Evolutionary conservation across 192 early-diverging fungal species (phyloP), one percentile per base, ranked within the genome.

Genomic region (Chytriomyces confervae): DNA sequence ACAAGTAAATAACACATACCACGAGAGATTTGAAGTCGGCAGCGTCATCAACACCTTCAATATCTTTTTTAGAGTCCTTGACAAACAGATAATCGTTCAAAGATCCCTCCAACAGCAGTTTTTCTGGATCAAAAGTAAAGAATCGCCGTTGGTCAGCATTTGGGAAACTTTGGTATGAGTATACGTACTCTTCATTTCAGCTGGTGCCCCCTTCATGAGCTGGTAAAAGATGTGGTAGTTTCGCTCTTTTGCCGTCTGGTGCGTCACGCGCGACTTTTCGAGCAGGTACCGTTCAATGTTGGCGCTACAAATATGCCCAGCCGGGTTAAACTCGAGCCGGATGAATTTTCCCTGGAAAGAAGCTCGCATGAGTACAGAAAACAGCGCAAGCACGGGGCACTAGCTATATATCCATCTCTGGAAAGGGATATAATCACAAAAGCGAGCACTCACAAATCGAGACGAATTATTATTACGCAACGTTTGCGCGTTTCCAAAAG

Each of bases 181-280:
- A 47, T 48, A 29, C 62, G 10, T 23, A 93, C 91, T 79, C 80
- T 94, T 95, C 20, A 92, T 77, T 48, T 91, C 91, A 36, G 86
- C 75, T 7, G 88, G 76, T 13, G 92, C 95, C 18, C 94, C 95
- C 76, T 93, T 95, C 81, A 99, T 84, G n/a, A 99, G 84, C 84
- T 99, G 97, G 85, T 99, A 99, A 83, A 98, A 99, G 24, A 99
- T 87, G 79, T 99, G 97, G 77, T 97, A 99, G 81, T 96, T 98
- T 78, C 97, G 85, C 84, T 99, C 97, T 61, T 93, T 93, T 10
- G 90, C 77, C 5, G 95, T 93, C 83, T 97, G 97, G 77, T 92
- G 93, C 11, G 96, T 96, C 1, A 99, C 95, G 47, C 97, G 88
- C 13, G 97, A 97, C 83, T 98, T 99, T 82, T 99, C 97, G 57